These are phyloP conservation scores for Aspergillus haitiensis DNA, from an alignment of 495 filamentous ascomycete species.

Conservation along the genomic window DNA sequence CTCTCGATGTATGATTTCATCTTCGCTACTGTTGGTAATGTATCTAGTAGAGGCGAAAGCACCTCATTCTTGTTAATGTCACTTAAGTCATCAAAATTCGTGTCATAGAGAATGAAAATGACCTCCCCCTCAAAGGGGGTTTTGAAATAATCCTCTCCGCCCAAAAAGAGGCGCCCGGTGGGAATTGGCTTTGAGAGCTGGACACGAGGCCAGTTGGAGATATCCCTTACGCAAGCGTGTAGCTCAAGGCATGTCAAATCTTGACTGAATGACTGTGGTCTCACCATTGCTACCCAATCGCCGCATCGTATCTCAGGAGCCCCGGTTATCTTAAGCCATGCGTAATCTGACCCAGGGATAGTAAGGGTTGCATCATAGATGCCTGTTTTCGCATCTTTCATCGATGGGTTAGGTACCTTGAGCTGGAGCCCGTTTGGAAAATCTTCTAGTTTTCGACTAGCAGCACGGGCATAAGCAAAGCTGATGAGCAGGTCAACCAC, in stretches of 20 bases:
- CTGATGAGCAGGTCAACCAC: constrained; percentile 86
- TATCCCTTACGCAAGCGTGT: constrained; percentile 12
- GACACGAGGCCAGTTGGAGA: constrained; percentile 9
- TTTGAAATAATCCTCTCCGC: background rate
- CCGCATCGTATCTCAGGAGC: constrained; percentile 43
- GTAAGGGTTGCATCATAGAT: background rate
- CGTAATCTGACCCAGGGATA: background rate
- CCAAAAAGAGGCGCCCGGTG: background rate
- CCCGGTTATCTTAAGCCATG: constrained; percentile 36
- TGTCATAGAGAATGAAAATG: constrained; percentile 49
- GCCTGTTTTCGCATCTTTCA: background rate
- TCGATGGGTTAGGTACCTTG: constrained; percentile 55
- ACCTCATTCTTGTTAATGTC: constrained; percentile 48
- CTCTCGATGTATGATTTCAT: constrained; percentile 62
- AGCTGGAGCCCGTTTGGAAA: constrained; percentile 70
- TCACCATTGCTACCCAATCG: constrained; percentile 55
- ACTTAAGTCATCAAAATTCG: constrained; percentile 56
- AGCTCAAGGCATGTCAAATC: background rate
- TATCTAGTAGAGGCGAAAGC: constrained; percentile 62
- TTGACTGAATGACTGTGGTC: background rate
- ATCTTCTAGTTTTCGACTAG: constrained; percentile 46
- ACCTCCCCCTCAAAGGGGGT: constrained; percentile 20
- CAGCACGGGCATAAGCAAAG: constrained; percentile 70
- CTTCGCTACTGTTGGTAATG: constrained; percentile 62
- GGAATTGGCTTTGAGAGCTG: constrained; percentile 24